phyloP scores from a whole-genome alignment of 129 eudicot species.

The Flaveria brownii region DNA sequence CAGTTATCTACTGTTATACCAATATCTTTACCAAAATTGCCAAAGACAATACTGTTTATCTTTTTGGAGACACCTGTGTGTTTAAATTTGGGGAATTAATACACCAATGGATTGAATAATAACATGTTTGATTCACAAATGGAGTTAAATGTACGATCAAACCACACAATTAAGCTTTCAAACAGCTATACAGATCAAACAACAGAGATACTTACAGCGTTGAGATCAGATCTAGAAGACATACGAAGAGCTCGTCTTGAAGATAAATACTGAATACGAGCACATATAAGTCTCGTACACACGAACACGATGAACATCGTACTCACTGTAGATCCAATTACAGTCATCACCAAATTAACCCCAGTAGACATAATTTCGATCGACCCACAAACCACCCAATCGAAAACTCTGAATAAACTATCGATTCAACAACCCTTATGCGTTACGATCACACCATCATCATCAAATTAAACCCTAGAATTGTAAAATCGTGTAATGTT shows the following conservation, averaged over 20 bases:
- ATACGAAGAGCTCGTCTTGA: conserved; percentile 57
- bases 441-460: conserved; percentile 18
- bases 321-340: conserved; percentile 82
- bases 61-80: neutral
- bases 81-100: neutral
- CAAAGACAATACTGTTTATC: neutral
- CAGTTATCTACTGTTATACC: too few relatives aligned
- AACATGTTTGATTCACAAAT: neutral
- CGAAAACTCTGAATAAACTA: conserved; percentile 6
- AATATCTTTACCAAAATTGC: conserved; percentile 9
- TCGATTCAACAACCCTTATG: neutral
- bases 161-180: neutral
- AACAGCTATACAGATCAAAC: conserved; percentile 1
- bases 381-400: neutral
- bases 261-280: conserved; percentile 69
- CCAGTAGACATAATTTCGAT: conserved; percentile 56
- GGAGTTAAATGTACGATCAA: conserved; percentile 17
- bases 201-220: conserved; percentile 55
- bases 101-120: neutral
- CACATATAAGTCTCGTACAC: conserved; percentile 90
- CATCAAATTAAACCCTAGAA: conserved; percentile 1
- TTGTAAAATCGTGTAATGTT: conserved; percentile 17
- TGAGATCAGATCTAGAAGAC: conserved; percentile 77
- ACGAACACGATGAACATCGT: conserved; percentile 87
- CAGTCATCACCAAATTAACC: conserved; percentile 91